phyloP scores from a whole-genome alignment of 192 early-diverging fungal genomes.

The Globomyces pollinis-pini region DNA sequence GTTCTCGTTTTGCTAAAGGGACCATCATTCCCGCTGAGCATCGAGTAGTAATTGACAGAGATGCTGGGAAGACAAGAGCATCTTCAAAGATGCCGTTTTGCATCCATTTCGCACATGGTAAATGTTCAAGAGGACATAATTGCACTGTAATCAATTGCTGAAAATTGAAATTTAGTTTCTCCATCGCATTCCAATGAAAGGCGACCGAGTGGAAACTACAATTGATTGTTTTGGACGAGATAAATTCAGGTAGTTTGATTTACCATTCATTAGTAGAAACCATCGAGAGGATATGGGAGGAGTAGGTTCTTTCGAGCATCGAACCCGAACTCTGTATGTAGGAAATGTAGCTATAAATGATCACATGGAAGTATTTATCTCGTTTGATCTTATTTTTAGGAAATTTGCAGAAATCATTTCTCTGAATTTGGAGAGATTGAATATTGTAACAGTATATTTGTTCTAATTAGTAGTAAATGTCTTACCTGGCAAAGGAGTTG shows the following conservation, averaged over 20 bases:
- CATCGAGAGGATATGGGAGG: slow-evolving; percentile 57
- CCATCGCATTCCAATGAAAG: slow-evolving; percentile 45
- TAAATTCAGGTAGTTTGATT: too few relatives aligned
- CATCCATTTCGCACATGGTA: slow-evolving; percentile 74
- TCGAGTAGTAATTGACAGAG: slow-evolving; percentile 54
- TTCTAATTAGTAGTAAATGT: slow-evolving; percentile 51
- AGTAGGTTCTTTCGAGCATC: slow-evolving; percentile 73
- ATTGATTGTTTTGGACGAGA: slow-evolving; percentile 76
- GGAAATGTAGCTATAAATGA: slow-evolving; percentile 39
- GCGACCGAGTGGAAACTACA: slow-evolving; percentile 32
- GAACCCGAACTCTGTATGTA: slow-evolving; percentile 71
- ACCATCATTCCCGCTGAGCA: slow-evolving; percentile 52
- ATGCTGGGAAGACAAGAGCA: slow-evolving; percentile 64
- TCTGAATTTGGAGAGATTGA: slow-evolving; percentile 70
- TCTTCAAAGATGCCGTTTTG: slow-evolving; percentile 62
- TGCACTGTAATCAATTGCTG: slow-evolving; percentile 31
- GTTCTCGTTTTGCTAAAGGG: slow-evolving; percentile 8
- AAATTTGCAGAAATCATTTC: slow-evolving; percentile 58
- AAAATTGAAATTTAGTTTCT: slow-evolving; percentile 26
- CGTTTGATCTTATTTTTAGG: slow-evolving; percentile 13
- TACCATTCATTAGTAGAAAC: too few relatives aligned
- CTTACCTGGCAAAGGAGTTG: slow-evolving; percentile 62
- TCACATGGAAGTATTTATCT: slow-evolving; percentile 23
- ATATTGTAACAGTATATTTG: slow-evolving; percentile 50
- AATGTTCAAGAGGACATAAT: slow-evolving; percentile 59